Base-by-base conservation (phyloP, 768 basidiomycete genomes). In the Leccinellum luteum region DNA sequence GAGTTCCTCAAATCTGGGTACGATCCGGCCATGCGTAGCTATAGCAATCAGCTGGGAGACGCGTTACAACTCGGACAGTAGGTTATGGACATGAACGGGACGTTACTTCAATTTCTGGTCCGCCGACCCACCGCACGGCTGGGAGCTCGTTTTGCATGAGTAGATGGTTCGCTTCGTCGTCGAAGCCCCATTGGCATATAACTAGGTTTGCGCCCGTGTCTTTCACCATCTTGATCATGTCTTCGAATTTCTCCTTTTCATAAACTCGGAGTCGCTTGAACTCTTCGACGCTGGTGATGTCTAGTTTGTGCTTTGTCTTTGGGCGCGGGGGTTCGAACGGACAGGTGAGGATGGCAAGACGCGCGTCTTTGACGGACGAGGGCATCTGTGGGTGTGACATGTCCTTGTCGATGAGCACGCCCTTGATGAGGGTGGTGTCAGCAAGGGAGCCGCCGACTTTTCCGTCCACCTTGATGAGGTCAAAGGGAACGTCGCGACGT, bases 331-430 rank as follows among this genome's bases (percentile, higher is more conserved):
- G 97, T 72, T 99, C 97, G 71, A 99, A 99, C 21, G 97, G 94
- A 75, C 97, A 99, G 45, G 97, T 99, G 47, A 99, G 83, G 74
- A 99, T 98, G 14, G 96, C 97, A 54, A 99, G 80, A 58, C 86
- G 87, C 54, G 97, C 97, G 72, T 98, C 91, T 63, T 80, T 82
- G 65, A 99, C 87, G 34, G 78, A 80, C 57, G 83, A 86, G 9
- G 96, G 96, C 97, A 99, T 99, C 74, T 97, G 94, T 4, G 96
- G 90, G 69, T 99, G 97, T 13, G 94, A 98, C 90, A 99, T 96
- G 76, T 99, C 96, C 76, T 99, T 99, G 86, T 99, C 97, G 71
- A 99, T 85, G 66, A 99, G 91, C 44, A 99, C 97, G 65, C 97
- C 97, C 66, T 90, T 90, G 78, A 99, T 96, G 65, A 99, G 83